Conservation (phyloP, 352 stramenopile genomes). For the Globisporangium abappressorium region DNA sequence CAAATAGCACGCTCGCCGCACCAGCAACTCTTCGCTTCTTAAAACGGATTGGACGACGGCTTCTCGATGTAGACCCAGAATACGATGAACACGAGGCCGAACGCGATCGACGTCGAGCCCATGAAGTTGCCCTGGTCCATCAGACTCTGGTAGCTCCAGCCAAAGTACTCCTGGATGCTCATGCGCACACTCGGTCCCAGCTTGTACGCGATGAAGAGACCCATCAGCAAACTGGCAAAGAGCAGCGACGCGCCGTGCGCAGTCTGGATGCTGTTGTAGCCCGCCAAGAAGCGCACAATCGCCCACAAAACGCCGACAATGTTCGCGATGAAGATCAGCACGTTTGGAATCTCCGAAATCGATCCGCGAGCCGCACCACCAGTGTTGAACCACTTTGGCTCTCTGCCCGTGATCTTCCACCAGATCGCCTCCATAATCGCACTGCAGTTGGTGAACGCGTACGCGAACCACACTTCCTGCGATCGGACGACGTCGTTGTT, state of each 20-base stretch:
- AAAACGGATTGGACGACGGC: conserved; percentile 80
- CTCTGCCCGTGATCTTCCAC: conserved; percentile 82
- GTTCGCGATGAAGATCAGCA: conserved; percentile 71
- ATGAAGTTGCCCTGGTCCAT: conserved; percentile 85
- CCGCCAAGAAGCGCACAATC: conserved; percentile 73
- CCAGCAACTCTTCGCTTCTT: conserved; percentile 9
- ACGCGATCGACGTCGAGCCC: conserved; percentile 65
- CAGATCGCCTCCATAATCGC: conserved; percentile 74
- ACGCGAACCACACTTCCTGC: conserved; percentile 83
- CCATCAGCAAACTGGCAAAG: conserved; percentile 78
- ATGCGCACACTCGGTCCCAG: conserved; percentile 77
- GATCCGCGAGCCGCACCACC: conserved; percentile 67
- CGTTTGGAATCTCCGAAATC: conserved; percentile 65
- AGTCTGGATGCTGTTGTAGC: conserved; percentile 65
- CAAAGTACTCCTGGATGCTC: conserved; percentile 89
- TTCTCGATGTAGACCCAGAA: conserved; percentile 84
- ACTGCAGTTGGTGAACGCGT: conserved; percentile 79
- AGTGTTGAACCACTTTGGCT: conserved; percentile 81
- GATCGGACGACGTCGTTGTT: conserved; percentile 84
- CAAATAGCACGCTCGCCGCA: not conserved
- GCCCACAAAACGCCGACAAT: conserved; percentile 68
- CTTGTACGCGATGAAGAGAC: conserved; percentile 78
- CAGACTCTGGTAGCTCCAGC: conserved; percentile 84
- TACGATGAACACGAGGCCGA: conserved; percentile 74
- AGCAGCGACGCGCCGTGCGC: conserved; percentile 71